phyloP scores from a whole-genome alignment of 371 early-diverging fungal species.

The Globomyces sp. region DNA sequence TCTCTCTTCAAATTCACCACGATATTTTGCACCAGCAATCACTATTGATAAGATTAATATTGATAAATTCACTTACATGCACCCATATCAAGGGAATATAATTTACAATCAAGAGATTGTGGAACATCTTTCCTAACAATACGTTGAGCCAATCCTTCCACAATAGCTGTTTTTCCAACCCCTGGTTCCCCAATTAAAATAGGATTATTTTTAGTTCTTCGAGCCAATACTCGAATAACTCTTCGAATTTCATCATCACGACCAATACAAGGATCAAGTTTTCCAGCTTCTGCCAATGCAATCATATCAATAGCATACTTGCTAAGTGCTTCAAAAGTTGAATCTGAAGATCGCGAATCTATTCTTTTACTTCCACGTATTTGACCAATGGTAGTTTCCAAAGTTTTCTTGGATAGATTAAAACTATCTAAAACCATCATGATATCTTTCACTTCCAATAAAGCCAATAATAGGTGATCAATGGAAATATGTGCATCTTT shows the following conservation, averaged over 20 bases:
- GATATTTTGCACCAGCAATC: constrained; percentile 78
- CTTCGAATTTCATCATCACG: constrained; percentile 76
- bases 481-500: constrained; percentile 84
- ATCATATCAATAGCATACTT: constrained; percentile 91
- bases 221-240: constrained; percentile 69
- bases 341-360: constrained; percentile 82
- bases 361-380: constrained; percentile 83
- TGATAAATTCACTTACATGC: constrained; percentile 38
- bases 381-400: constrained; percentile 77
- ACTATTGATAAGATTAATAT: constrained; percentile 26
- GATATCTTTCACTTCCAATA: constrained; percentile 64
- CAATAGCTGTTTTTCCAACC: constrained; percentile 95
- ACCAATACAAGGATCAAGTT: constrained; percentile 80
- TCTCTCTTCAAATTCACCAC: constrained; percentile 99
- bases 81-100: constrained; percentile 97
- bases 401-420: constrained; percentile 66
- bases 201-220: constrained; percentile 63
- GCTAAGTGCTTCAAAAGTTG: constrained; percentile 73
- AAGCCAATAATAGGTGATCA: constrained; percentile 83
- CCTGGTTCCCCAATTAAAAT: constrained; percentile 79
- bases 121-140: constrained; percentile 96
- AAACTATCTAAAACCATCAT: constrained; percentile 64
- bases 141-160: constrained; percentile 94
- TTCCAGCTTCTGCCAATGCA: constrained; percentile 62
- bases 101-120: constrained; percentile 73